phyloP scores from a whole-genome alignment of 371 early-diverging fungal species.

The Mucor velutinosus region DNA sequence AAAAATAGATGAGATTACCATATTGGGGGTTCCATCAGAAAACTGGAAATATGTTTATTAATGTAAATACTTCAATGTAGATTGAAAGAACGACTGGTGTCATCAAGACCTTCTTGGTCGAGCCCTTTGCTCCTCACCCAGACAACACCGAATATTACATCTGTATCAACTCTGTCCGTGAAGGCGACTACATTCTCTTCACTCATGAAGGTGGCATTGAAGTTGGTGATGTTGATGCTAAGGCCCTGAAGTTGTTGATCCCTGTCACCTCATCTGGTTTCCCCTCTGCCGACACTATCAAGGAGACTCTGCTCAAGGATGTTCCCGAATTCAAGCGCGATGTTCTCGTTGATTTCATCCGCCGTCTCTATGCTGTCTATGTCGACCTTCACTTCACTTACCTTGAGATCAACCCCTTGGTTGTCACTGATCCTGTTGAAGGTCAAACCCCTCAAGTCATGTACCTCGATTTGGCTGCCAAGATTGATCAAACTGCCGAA shows the following conservation, averaged over 20 bases:
- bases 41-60: slow-evolving; percentile 2
- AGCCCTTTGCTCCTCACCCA: slow-evolving; percentile 95
- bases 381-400: slow-evolving; percentile 97
- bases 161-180: slow-evolving; percentile 94
- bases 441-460: slow-evolving; percentile 72
- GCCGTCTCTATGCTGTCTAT: slow-evolving; percentile 92
- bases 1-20: slow-evolving; percentile 20
- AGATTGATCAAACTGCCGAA: slow-evolving; percentile 98
- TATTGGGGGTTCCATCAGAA: slow-evolving; percentile 5
- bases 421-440: slow-evolving; percentile 78
- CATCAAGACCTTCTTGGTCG: slow-evolving; percentile 93
- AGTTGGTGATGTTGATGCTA: slow-evolving; percentile 98
- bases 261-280: slow-evolving; percentile 59
- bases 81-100: slow-evolving; percentile 85
- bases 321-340: slow-evolving; percentile 77
- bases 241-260: slow-evolving; percentile 85
- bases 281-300: slow-evolving; percentile 69
- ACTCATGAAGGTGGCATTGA: slow-evolving; percentile 98
- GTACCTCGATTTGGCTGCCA: slow-evolving; percentile 96
- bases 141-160: slow-evolving; percentile 93
- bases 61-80: slow-evolving; percentile 32
- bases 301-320: slow-evolving; percentile 62
- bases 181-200: slow-evolving; percentile 95
- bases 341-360: slow-evolving; percentile 88
- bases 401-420: slow-evolving; percentile 98